Evolutionary conservation across 164 flowering plant genomes (phyloP), one percentile per base, ranked within the genome.

Genomic region (Stephania cephalantha): DNA sequence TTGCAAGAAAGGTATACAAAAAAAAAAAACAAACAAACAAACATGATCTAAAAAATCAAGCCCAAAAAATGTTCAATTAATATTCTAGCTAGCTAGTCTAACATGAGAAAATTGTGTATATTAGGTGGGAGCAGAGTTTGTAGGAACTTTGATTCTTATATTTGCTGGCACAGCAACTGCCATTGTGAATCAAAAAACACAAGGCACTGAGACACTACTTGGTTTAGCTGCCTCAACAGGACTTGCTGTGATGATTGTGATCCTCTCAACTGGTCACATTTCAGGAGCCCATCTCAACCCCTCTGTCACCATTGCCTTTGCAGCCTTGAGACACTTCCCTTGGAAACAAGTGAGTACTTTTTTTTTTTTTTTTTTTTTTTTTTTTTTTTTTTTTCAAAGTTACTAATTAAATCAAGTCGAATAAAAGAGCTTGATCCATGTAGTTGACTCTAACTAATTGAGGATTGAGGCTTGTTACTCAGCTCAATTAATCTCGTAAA

Each of bases 51-150:
- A 35, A 35, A 35, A 35, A 2, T 35, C 2, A 35, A 35, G 42
- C 42, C 42, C 42, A 35, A 35, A 35, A 35, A 35, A 35, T 35
- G 42, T 35, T 35, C 42, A 35, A 35, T 35, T 35, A 35, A 35
- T 35, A 35, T 35, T 35, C 42, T 35, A 35, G 42, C 42, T 35
- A 35, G 42, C 42, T 35, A 35, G 42, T 35, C 42, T 35, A 35
- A 35, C 42, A 35, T 35, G 4, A 2, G 17, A 53, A 53, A 53
- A 53, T 58, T 2, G 18, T 58, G 15, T 6, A 17, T 2, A n/a
- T 17, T 83, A 94, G 98, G 86, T 94, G 77, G 91, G 91, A 77
- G 98, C 98, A 15, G 98, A 92, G 82, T 90, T 94, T 78, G 74
- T 92, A 63, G 98, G 98, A 69, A 94, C 97, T 9, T 48, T 92